Conservation (phyloP, 148 eudicot species). For the Chenopodium suecicum region DNA sequence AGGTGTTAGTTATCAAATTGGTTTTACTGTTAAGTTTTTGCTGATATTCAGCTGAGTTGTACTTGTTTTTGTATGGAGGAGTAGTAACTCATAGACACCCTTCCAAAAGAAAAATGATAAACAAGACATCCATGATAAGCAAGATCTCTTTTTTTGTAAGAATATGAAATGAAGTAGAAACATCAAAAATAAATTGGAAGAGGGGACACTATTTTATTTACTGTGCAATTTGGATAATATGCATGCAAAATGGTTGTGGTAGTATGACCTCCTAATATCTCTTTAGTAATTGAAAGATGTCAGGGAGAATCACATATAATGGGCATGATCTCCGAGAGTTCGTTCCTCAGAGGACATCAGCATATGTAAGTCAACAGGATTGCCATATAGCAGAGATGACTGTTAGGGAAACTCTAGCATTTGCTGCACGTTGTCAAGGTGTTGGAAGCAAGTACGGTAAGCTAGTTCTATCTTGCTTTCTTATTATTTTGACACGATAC, state of each 20-base stretch:
- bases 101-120: too few species aligned
- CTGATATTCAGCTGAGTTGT: too few species aligned
- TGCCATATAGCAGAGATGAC: conserved; percentile 98
- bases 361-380: conserved; percentile 96
- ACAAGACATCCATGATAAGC: too few species aligned
- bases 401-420: conserved; percentile 89
- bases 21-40: too few species aligned
- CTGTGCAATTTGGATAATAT: neutral
- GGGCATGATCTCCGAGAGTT: conserved; percentile 88
- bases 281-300: conserved; percentile 59
- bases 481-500: neutral
- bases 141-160: neutral
- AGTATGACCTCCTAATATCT: conserved; percentile 29
- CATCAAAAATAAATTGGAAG: neutral
- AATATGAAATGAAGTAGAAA: neutral
- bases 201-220: neutral
- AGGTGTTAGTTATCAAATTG: neutral
- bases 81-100: too few species aligned
- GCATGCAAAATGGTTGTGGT: conserved; percentile 11
- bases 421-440: conserved; percentile 93
- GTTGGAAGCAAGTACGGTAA: conserved; percentile 95
- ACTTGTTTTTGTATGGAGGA: too few species aligned
- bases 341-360: conserved; percentile 94
- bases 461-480: conserved; percentile 19
- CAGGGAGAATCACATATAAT: conserved; percentile 91